These are phyloP conservation scores for Debaryomyces tyrocola DNA, from an alignment of 805 yeast genomes.

Conservation along the genomic window DNA sequence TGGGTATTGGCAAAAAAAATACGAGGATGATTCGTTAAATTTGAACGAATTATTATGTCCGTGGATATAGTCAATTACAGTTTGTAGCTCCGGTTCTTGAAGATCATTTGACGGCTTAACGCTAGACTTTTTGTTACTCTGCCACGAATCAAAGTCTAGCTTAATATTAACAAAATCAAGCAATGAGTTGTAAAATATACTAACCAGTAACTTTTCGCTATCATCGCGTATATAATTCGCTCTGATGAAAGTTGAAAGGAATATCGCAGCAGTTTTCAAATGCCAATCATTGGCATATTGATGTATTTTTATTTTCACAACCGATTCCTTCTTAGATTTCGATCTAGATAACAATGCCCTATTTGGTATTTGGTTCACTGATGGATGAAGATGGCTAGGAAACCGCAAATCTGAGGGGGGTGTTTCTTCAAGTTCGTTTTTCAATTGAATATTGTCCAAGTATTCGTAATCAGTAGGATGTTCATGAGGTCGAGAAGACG, in stretches of 20 bases:
- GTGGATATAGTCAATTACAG: conserved; percentile 49
- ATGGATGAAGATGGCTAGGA: conserved; percentile 1
- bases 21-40: conserved; percentile 22
- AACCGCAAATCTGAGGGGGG: conserved; percentile 1
- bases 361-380: neutral
- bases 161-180: conserved; percentile 77
- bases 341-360: neutral
- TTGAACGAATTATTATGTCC: conserved; percentile 32
- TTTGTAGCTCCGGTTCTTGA: conserved; percentile 31
- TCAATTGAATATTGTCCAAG: conserved; percentile 19
- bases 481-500: neutral
- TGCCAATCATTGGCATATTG: conserved; percentile 85
- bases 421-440: conserved; percentile 14
- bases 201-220: conserved; percentile 24
- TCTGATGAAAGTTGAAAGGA: conserved; percentile 53
- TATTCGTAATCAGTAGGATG: conserved; percentile 17
- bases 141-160: conserved; percentile 87
- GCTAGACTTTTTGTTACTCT: conserved; percentile 34
- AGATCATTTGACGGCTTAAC: conserved; percentile 5
- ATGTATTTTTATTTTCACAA: conserved; percentile 45
- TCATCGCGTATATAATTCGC: conserved; percentile 45
- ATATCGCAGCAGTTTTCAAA: conserved; percentile 61
- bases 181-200: conserved; percentile 72
- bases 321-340: conserved; percentile 10
- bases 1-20: conserved; percentile 82